phyloP scores from a whole-genome alignment of 192 early-diverging fungal genomes.

The Coemansia sp. region DNA sequence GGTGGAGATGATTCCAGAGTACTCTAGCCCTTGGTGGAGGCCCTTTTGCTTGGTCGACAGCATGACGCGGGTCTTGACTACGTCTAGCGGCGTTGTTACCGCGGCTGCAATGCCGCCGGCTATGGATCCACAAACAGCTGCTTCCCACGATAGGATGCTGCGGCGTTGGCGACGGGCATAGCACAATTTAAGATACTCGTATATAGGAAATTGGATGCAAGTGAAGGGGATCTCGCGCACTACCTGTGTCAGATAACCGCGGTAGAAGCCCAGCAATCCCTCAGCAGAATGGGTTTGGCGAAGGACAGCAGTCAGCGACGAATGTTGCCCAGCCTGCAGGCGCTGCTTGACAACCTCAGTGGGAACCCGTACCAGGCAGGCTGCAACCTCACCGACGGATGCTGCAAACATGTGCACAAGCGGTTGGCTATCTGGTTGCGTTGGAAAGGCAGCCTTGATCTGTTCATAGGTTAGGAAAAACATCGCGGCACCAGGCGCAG shows the following conservation, averaged over 20 bases:
- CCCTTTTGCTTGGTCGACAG: constrained; percentile 61
- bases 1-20: constrained; percentile 69
- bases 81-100: constrained; percentile 92
- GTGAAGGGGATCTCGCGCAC: constrained; percentile 97
- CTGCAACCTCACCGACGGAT: constrained; percentile 86
- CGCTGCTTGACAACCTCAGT: constrained; percentile 96
- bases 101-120: constrained; percentile 89
- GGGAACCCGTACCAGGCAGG: constrained; percentile 89
- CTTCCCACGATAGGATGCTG: constrained; percentile 71
- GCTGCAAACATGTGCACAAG: constrained; percentile 86
- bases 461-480: constrained; percentile 95
- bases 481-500: constrained; percentile 80
- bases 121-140: constrained; percentile 81
- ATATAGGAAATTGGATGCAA: constrained; percentile 95
- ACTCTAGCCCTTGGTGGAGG: constrained; percentile 46
- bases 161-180: constrained; percentile 55
- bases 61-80: constrained; percentile 96
- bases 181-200: constrained; percentile 79
- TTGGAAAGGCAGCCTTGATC: constrained; percentile 57
- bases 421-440: constrained; percentile 37
- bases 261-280: constrained; percentile 85
- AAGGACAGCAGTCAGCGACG: constrained; percentile 62
- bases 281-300: constrained; percentile 64
- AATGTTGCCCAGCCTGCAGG: constrained; percentile 86
- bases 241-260: constrained; percentile 88